Base-by-base conservation (phyloP, 805 yeast species). In the Maudiozyma serrabonitensis region DNA sequence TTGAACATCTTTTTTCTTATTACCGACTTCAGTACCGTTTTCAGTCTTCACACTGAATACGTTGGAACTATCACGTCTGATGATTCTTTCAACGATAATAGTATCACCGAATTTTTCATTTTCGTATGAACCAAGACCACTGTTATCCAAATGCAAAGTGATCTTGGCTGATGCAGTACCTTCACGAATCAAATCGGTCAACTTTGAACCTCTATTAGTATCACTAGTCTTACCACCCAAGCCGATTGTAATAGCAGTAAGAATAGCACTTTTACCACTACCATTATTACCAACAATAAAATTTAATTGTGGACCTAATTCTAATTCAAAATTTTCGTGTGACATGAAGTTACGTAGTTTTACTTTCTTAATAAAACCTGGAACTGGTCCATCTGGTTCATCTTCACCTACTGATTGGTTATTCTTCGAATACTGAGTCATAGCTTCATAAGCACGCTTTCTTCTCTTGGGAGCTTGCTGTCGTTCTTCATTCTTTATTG, bases 221-320 rank as follows among this genome's bases (percentile, higher is more conserved):
- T 81, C 87, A 19, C 81, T 73, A 0, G 97, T 96, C 57, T 82
- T 84, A 1, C 95, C 93, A 19, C 97, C 97, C 2, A 91, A 67
- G 2, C 95, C 91, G 5, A 88, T 82, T 7, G 90, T 80, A 1
- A 90, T 80, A 0, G 95, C 96, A 0, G 96, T 88, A 51, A 90
- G 69, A 18, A 90, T 76, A 1, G 97, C 95, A 61, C 87, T 79
- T 61, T 90, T 90, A 31, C 98, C 98, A 38, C 90, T 81, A 2
- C 98, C 98, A 60, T 90, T 90, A 50, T 84, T 74, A 19, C 98
- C 98, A 39, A 87, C 83, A 50, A 90, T 87, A 61, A 90, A 85
- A 63, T 90, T 90, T 56, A 90, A 73, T 48, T 82, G 79, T 0
- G 91, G 89, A 1, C 93, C 93, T 32, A 90, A 74, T 3, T 75